phyloP scores from a whole-genome alignment of 352 stramenopile genomes.

The Blastocystis sp. region DNA sequence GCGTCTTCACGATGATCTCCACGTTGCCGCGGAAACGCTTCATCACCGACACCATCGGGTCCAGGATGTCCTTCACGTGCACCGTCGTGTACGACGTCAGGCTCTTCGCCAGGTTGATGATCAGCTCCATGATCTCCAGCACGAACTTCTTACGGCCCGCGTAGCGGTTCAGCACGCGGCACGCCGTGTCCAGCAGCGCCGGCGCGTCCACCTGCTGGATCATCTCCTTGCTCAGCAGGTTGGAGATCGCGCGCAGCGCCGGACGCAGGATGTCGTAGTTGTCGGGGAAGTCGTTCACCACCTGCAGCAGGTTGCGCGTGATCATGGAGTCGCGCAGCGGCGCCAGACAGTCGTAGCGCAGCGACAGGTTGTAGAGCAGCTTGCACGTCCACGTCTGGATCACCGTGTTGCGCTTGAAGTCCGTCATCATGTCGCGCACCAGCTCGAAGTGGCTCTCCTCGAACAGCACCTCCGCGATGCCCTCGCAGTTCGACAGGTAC shows the following conservation, averaged over 20 bases:
- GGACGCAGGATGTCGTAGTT: constrained; percentile 66
- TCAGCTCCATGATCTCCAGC: constrained; percentile 63
- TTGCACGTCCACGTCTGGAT: constrained; percentile 63
- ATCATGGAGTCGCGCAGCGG: constrained; percentile 42
- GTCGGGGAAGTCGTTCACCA: constrained; percentile 58
- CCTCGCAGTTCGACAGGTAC: constrained; percentile 69
- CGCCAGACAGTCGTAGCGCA: constrained; percentile 24
- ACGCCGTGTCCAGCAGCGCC: constrained; percentile 47
- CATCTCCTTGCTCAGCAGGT: constrained; percentile 72
- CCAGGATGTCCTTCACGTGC: constrained; percentile 53
- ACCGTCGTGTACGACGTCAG: constrained; percentile 47
- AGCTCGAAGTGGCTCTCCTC: constrained; percentile 38
- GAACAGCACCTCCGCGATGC: constrained; percentile 38
- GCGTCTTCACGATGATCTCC: constrained; percentile 54
- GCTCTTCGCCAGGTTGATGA: constrained; percentile 68
- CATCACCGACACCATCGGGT: constrained; percentile 55
- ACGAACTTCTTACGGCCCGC: constrained; percentile 60
- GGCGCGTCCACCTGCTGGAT: constrained; percentile 45
- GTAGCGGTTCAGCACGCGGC: constrained; percentile 62
- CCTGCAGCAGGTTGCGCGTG: constrained; percentile 43
- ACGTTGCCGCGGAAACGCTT: constrained; percentile 42
- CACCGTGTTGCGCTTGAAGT: constrained; percentile 50
- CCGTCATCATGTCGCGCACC: constrained; percentile 41
- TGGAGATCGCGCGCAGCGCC: constrained; percentile 52
- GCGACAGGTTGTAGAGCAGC: constrained; percentile 66